Evolutionary conservation across 2,329 filamentous ascomycete species (phyloP).

Genomic region (Colletotrichum phormii): DNA sequence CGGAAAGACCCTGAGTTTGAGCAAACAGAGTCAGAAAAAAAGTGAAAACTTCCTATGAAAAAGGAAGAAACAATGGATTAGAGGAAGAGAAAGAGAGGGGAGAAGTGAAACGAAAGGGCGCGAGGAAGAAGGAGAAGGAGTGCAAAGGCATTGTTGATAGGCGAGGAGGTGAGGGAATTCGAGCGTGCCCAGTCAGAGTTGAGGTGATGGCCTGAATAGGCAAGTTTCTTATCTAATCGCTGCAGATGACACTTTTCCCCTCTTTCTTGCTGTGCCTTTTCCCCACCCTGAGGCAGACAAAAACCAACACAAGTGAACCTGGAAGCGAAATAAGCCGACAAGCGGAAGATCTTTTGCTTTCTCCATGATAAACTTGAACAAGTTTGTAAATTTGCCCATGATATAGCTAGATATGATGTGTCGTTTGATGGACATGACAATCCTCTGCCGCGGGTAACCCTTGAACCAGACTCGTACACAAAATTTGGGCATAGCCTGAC

Average conservation of each 20-base stretch:
- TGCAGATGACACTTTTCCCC: not conserved
- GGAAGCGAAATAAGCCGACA: not conserved
- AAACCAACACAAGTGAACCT: not conserved
- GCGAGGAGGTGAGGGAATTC: slow-evolving; percentile 1
- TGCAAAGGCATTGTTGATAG: not conserved
- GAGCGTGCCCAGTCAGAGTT: slow-evolving; percentile 29
- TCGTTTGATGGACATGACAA: not conserved
- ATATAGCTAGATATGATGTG: not conserved
- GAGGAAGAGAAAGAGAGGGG: not conserved
- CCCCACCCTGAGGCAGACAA: not conserved
- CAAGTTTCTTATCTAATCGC: slow-evolving; percentile 36
- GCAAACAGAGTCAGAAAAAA: not conserved
- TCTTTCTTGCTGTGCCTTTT: not conserved
- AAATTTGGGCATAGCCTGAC: not conserved
- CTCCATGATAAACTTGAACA: not conserved
- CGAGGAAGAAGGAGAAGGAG: not conserved
- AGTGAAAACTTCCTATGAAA: not conserved
- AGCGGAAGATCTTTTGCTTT: not conserved
- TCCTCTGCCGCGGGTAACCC: not conserved
- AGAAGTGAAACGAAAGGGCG: not conserved
- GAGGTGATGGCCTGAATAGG: slow-evolving; percentile 33
- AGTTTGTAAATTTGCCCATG: not conserved
- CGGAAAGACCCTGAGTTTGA: slow-evolving; percentile 19
- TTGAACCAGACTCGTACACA: not conserved
- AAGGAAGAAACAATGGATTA: not conserved